phyloP scores from a whole-genome alignment of 2,329 filamentous ascomycete species.

The Botrytis fragariae region DNA sequence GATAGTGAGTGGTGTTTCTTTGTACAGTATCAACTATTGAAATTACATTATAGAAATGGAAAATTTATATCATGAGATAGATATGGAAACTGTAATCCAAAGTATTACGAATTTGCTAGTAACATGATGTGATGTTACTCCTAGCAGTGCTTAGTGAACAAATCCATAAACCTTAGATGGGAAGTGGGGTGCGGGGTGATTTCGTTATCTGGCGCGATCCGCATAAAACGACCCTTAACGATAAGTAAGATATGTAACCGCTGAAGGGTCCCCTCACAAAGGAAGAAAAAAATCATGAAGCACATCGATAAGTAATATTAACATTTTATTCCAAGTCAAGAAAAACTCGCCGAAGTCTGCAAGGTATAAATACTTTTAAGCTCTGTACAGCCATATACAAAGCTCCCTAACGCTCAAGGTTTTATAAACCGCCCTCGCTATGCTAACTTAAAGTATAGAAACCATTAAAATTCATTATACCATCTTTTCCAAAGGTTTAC shows the following conservation, averaged over 20 bases:
- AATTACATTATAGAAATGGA: not conserved
- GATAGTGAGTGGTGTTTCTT: not conserved
- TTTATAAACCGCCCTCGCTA: constrained; percentile 23
- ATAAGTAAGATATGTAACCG: not conserved
- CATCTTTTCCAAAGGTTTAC: constrained; percentile 47
- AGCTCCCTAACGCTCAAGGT: constrained; percentile 24
- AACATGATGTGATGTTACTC: constrained; percentile 10
- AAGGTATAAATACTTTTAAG: constrained; percentile 22
- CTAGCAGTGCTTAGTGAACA: not conserved
- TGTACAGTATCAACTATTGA: not conserved
- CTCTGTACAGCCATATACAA: constrained; percentile 21
- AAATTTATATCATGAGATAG: not conserved
- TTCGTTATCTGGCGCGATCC: constrained; percentile 12
- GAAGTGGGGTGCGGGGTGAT: constrained; percentile 18
- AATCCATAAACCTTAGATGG: not conserved
- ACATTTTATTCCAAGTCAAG: constrained; percentile 1
- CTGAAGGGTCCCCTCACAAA: constrained; percentile 3
- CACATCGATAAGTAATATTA: not conserved
- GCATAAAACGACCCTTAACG: not conserved
- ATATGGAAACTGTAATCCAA: not conserved
- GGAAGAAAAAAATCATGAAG: not conserved
- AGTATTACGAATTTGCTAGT: not conserved
- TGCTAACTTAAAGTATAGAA: constrained; percentile 22
- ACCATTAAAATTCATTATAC: constrained; percentile 18
- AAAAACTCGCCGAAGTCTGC: not conserved